Evolutionary conservation across 2,329 filamentous ascomycete species (phyloP).

Genomic region (Cladophialophora immunda): DNA sequence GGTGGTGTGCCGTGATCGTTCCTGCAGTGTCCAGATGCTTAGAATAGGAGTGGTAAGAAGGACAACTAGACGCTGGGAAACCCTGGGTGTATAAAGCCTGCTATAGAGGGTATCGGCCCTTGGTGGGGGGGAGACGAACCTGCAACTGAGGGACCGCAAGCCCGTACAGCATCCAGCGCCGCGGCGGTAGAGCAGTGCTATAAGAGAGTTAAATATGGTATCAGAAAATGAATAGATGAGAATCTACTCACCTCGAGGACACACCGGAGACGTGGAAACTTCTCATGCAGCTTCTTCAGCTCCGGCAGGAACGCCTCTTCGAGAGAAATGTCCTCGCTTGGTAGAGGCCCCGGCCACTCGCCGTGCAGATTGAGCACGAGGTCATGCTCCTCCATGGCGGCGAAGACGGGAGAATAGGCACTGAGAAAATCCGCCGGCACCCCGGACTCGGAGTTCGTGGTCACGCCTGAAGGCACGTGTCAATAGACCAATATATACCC

Average conservation of each 20-base stretch:
- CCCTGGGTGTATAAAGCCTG: too few species aligned
- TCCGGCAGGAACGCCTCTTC: constrained; percentile 84
- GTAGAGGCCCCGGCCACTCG: constrained; percentile 67
- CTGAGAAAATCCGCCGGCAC: constrained; percentile 53
- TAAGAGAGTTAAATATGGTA: too few species aligned
- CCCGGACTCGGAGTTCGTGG: constrained; percentile 65
- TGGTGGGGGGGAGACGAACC: too few species aligned
- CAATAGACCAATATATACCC: neutral
- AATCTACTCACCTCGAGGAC: constrained; percentile 55
- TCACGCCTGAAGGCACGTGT: constrained; percentile 56
- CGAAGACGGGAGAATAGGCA: constrained; percentile 69
- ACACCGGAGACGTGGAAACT: constrained; percentile 75
- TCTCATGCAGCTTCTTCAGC: constrained; percentile 73
- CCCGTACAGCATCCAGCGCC: constrained; percentile 78
- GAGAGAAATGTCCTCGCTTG: constrained; percentile 56
- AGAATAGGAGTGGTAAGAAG: neutral
- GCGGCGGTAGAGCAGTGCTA: constrained; percentile 86
- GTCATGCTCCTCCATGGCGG: constrained; percentile 85
- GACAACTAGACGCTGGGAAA: too few species aligned
- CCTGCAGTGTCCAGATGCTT: constrained; percentile 46
- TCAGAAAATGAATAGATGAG: too few species aligned
- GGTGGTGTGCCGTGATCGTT: constrained; percentile 87
- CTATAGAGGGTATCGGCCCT: too few species aligned
- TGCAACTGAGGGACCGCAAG: constrained; percentile 79
- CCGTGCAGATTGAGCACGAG: constrained; percentile 94